Percentiles rank a stretch among this genome's conserved stretches.
Conservation (phyloP, 495 filamentous ascomycete genomes). For the Talaromyces thailandensis region DNA sequence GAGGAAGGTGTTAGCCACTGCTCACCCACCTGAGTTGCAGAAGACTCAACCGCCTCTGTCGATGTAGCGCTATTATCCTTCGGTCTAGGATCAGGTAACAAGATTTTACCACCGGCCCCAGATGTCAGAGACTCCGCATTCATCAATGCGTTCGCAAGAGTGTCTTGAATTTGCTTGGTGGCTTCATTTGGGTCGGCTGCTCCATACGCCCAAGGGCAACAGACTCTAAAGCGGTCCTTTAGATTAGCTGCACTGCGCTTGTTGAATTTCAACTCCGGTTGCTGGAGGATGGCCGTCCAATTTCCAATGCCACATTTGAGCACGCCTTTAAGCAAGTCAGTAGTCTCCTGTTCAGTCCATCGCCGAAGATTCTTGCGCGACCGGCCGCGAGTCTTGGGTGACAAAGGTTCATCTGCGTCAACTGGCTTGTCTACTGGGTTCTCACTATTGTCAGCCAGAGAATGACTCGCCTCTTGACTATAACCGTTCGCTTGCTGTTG, state of each 20-base stretch:
- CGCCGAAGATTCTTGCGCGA: constrained; percentile 44
- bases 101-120: constrained; percentile 17
- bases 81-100: constrained; percentile 13
- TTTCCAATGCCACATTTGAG: constrained; percentile 75
- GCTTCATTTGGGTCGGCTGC: constrained; percentile 39
- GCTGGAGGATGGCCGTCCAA: constrained; percentile 79
- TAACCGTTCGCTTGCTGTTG: background rate
- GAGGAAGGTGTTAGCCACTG: background rate
- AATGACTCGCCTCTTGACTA: background rate
- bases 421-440: constrained; percentile 7
- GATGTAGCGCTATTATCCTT: background rate
- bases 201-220: constrained; percentile 54
- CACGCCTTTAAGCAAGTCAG: constrained; percentile 66
- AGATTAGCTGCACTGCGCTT: constrained; percentile 68
- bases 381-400: constrained; percentile 32
- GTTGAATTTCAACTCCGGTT: constrained; percentile 66
- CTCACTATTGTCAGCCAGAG: background rate
- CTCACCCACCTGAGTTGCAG: background rate
- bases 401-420: constrained; percentile 22
- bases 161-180: constrained; percentile 30
- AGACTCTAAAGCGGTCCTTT: constrained; percentile 78
- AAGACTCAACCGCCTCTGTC: background rate
- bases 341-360: constrained; percentile 82
- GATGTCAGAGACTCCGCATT: constrained; percentile 22
- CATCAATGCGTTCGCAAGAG: constrained; percentile 28